Percentiles rank a stretch among this genome's conserved stretches.
These are phyloP conservation scores for Zygosaccharomyces kombuchaensis DNA, from an alignment of 805 yeast genomes.

Conservation along the genomic window DNA sequence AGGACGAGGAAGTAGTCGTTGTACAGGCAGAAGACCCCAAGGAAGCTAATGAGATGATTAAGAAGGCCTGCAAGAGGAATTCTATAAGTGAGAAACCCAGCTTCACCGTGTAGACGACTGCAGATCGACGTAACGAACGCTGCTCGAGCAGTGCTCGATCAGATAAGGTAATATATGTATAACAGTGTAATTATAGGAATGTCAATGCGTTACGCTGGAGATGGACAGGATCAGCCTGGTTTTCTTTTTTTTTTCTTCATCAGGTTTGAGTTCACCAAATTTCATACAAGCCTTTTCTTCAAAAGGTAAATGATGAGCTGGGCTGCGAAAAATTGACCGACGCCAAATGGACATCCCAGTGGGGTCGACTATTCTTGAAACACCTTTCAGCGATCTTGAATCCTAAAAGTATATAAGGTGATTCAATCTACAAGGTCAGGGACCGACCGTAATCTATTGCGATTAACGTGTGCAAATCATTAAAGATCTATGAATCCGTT, in stretches of 20 bases:
- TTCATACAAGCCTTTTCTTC: conserved; percentile 2
- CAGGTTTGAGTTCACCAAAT: background rate
- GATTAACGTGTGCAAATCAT: background rate
- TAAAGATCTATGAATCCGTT: background rate
- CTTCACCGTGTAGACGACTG: background rate
- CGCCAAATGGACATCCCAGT: background rate
- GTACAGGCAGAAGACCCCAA: conserved; percentile 11
- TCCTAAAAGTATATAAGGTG: background rate
- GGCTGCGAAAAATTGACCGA: conserved; percentile 1
- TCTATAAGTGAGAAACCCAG: background rate
- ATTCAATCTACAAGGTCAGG: background rate
- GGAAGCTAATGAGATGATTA: conserved; percentile 2
- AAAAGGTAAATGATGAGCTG: conserved; percentile 4
- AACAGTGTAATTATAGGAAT: background rate
- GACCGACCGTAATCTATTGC: background rate
- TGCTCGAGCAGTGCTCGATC: background rate
- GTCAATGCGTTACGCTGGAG: background rate
- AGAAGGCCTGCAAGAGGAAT: conserved; percentile 6
- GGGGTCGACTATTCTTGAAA: background rate
- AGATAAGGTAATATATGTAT: background rate
- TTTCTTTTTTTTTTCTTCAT: conserved; percentile 1
- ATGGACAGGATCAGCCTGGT: background rate
- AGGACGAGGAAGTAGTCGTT: conserved; percentile 18
- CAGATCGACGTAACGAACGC: background rate
- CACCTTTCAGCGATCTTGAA: background rate